A percentile compares a stretch with the other conserved stretches of the same genome.
Conservation (phyloP, 768 basidiomycete genomes). For the Glaciozyma martinii region DNA sequence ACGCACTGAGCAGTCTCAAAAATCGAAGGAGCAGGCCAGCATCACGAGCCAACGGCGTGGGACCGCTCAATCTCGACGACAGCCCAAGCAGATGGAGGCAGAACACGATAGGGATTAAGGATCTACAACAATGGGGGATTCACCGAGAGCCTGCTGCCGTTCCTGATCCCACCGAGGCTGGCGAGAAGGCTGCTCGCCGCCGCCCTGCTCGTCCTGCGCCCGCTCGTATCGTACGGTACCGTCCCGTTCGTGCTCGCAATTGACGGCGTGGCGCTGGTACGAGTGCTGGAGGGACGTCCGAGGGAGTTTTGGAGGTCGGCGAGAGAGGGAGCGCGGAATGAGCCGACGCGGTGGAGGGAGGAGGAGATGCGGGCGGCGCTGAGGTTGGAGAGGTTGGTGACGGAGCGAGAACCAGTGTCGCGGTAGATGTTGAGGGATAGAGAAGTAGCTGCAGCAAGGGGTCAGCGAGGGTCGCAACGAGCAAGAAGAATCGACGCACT, state of each 20-base stretch:
- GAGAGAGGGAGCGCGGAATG: conserved; percentile 3
- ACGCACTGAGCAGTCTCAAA: no score
- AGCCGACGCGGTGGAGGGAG: not conserved
- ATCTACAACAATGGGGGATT: not conserved
- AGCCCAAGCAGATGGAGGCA: no score
- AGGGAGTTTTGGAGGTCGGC: conserved; percentile 8
- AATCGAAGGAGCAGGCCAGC: no score
- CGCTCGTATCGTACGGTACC: not conserved
- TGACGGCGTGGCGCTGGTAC: not conserved
- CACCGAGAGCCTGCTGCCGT: not conserved
- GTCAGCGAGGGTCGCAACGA: not conserved
- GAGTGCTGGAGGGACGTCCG: not conserved
- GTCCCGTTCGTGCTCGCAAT: conserved; percentile 3
- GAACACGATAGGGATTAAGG: no score
- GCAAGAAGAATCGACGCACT: not conserved
- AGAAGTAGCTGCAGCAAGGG: not conserved
- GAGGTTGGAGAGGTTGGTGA: not conserved
- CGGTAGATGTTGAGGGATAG: not conserved
- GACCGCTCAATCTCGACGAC: no score
- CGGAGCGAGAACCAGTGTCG: not conserved
- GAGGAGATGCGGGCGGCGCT: not conserved
- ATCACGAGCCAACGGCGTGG: no score
- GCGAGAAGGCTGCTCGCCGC: not conserved
- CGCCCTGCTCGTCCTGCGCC: not conserved
- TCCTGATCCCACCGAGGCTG: not conserved